These are phyloP conservation scores for Chiua sp. DNA, from an alignment of 1,284 basidiomycete genomes.

Conservation along the genomic window DNA sequence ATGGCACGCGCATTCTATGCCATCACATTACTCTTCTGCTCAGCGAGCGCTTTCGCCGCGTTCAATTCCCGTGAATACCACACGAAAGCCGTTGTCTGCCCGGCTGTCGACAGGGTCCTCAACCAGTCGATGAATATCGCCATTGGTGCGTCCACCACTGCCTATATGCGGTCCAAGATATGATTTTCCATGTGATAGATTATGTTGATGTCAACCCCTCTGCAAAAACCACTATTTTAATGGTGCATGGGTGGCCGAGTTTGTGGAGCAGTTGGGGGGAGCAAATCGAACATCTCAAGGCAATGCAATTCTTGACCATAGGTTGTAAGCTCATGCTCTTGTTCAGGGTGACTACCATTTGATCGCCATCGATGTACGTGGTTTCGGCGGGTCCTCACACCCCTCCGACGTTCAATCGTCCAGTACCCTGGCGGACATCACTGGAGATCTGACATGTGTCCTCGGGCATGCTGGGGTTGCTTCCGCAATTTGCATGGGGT, in stretches of 20 bases:
- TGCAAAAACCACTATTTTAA: slow-evolving; percentile 55
- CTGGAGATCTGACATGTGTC: slow-evolving; percentile 65
- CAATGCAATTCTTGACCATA: slow-evolving; percentile 17
- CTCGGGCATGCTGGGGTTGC: slow-evolving; percentile 53
- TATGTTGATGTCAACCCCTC: slow-evolving; percentile 67
- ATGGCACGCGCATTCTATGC: background rate
- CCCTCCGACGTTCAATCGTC: slow-evolving; percentile 64
- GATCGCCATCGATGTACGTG: slow-evolving; percentile 64
- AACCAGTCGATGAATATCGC: slow-evolving; percentile 38
- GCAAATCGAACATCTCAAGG: slow-evolving; percentile 69
- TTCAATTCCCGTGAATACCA: slow-evolving; percentile 48
- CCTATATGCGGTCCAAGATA: slow-evolving; percentile 3
- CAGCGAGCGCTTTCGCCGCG: background rate
- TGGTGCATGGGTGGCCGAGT: slow-evolving; percentile 79
- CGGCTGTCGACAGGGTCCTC: slow-evolving; percentile 43
- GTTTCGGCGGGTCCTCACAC: slow-evolving; percentile 69
- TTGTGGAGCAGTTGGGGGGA: slow-evolving; percentile 74
- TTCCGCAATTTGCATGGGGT: slow-evolving; percentile 67
- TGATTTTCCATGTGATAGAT: slow-evolving; percentile 41
- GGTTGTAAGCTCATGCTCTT: background rate
- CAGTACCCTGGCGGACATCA: slow-evolving; percentile 62
- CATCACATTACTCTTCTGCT: background rate
- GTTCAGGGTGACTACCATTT: slow-evolving; percentile 50
- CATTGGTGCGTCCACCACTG: slow-evolving; percentile 39
- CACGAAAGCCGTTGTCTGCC: slow-evolving; percentile 42